Percentiles rank a stretch among this genome's conserved stretches.
Evolutionary conservation across 1,139 yeast species (phyloP).

Genomic region (Hanseniaspora sp.): DNA sequence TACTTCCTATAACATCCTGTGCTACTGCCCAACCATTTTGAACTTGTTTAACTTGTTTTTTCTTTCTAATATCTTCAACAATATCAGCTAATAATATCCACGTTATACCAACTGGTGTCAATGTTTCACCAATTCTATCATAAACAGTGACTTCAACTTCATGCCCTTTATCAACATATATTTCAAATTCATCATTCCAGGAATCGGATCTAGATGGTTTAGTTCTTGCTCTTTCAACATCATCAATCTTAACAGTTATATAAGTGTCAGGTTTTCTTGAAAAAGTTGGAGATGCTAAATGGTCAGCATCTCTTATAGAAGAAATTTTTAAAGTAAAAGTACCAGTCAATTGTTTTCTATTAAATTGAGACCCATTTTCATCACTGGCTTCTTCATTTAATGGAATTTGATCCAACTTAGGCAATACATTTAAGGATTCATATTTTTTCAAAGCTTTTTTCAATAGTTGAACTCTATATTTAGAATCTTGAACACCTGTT

Average conservation of each 20-base stretch:
- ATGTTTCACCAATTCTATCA: slow-evolving; percentile 57
- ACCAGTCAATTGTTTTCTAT: slow-evolving; percentile 78
- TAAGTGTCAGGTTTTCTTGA: slow-evolving; percentile 71
- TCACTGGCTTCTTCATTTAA: slow-evolving; percentile 39
- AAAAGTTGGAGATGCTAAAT: slow-evolving; percentile 70
- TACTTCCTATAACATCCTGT: slow-evolving; percentile 34
- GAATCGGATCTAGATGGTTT: slow-evolving; percentile 64
- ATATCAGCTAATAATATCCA: slow-evolving; percentile 87
- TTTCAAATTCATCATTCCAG: slow-evolving; percentile 74
- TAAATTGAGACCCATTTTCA: slow-evolving; percentile 42
- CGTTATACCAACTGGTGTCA: slow-evolving; percentile 81
- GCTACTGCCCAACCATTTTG: slow-evolving; percentile 86
- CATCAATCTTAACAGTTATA: slow-evolving; percentile 74
- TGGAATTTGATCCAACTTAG: slow-evolving; percentile 30
- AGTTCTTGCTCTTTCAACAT: slow-evolving; percentile 67
- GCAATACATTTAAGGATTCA: slow-evolving; percentile 69
- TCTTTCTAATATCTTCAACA: slow-evolving; percentile 86
- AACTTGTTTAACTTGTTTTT: slow-evolving; percentile 63
- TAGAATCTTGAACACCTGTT: slow-evolving; percentile 73
- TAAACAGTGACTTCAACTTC: slow-evolving; percentile 81
- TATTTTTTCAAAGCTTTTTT: slow-evolving; percentile 77
- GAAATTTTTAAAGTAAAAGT: slow-evolving; percentile 56
- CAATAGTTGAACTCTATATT: slow-evolving; percentile 71
- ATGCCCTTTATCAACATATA: slow-evolving; percentile 79
- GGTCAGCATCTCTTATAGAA: slow-evolving; percentile 82